A percentile compares a stretch with the other conserved stretches of the same genome.
phyloP scores from a whole-genome alignment of 257 asterid genomes.

The Prunella vulgaris region DNA sequence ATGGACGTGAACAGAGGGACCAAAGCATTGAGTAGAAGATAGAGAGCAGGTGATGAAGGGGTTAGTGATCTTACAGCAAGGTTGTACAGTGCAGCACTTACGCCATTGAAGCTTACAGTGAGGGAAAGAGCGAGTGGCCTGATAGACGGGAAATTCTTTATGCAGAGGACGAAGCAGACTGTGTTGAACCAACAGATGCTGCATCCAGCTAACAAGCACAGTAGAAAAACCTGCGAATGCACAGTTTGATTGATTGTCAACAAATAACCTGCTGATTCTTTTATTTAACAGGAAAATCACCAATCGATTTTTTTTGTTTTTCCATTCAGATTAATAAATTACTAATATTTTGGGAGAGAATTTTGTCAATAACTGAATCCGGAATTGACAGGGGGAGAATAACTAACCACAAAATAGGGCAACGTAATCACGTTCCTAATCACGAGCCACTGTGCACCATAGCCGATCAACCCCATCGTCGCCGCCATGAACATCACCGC shows the following conservation, averaged over 20 bases:
- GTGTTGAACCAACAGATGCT: slow-evolving; percentile 98
- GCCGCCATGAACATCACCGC: slow-evolving; percentile 72
- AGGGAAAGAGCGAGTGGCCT: slow-evolving; percentile 86
- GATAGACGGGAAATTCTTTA: slow-evolving; percentile 64
- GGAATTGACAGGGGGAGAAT: background rate
- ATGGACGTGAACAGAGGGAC: slow-evolving; percentile 63
- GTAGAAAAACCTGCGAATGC: slow-evolving; percentile 57
- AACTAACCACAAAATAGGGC: slow-evolving; percentile 84
- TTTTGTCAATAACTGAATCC: background rate
- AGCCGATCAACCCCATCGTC: slow-evolving; percentile 71
- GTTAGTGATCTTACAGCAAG: slow-evolving; percentile 54
- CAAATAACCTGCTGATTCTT: background rate
- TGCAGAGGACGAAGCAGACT: slow-evolving; percentile 85
- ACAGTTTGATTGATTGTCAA: no score
- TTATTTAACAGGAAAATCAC: background rate
- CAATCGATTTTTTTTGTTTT: no score
- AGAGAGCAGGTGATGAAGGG: slow-evolving; percentile 49
- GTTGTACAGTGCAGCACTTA: slow-evolving; percentile 86
- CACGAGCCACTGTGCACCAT: slow-evolving; percentile 85
- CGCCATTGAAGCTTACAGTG: slow-evolving; percentile 78
- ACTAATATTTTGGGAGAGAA: no score
- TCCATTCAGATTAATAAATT: background rate
- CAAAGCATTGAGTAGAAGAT: slow-evolving; percentile 77
- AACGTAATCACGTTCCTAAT: slow-evolving; percentile 36
- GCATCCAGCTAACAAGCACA: slow-evolving; percentile 77